Base-by-base conservation (phyloP, 139 green algal species). In the Picochlorum sp. region DNA sequence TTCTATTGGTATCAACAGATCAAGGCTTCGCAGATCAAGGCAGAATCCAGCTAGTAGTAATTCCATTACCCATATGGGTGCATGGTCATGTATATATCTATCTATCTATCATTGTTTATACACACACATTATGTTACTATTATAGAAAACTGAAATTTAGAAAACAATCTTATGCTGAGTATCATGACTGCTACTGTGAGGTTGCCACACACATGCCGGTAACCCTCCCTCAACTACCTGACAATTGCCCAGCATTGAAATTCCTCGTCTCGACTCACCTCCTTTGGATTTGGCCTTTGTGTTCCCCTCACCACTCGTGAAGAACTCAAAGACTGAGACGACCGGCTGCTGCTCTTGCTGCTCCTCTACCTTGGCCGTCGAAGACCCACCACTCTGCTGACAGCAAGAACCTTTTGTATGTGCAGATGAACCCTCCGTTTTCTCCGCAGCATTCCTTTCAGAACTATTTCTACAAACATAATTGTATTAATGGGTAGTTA, bases 1-100 rank as follows among this genome's bases (percentile, higher is more conserved):
- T 94, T 94, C 66, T 82, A 77, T 16, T 49, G 73, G 62, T 90
- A 89, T 70, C 85, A 89, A 56, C 69, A 79, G 16, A 79, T 91
- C 45, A 93, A 93, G 70, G 85, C 86, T 75, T 30, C 62, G 38
- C 66, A 78, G 41, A 70, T 78, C 8, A 44, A 24, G 20, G 45
- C 37, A 3, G 47, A 15, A 9, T 16, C 24, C 14, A 20, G 37
- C 8, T 21, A 21, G 24, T 41, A 16, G 24, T 28, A 3, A 54
- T 26, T 41, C 34, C 34, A 14, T 11, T 3, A 9, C 34, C 34
- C 37, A 55, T 28, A 28, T 28, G 24, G 24, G 24, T 28, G 24
- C 24, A 28, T 23, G 2, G 13, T 26, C 21, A 20, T 31, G 6
- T 41, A 67, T 56, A 49, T 26, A 18, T 54, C 47, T 44, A 58